phyloP scores from a whole-genome alignment of 2,329 filamentous ascomycete genomes.

The Ramularia endophylla region DNA sequence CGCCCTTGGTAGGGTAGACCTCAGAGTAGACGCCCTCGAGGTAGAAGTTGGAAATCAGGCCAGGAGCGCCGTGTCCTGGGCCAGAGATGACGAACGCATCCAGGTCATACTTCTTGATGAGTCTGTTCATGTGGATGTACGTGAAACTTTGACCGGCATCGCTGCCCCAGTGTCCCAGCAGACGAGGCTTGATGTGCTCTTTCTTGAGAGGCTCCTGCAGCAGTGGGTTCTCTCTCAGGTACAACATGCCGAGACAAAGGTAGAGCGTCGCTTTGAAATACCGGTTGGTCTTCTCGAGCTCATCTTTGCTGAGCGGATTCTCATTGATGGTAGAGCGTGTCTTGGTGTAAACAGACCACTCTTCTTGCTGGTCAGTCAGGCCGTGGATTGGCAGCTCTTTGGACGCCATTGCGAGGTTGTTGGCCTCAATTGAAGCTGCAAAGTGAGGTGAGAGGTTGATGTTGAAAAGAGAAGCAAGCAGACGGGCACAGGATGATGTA shows the following conservation, averaged over 20 bases:
- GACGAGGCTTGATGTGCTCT: conserved; percentile 66
- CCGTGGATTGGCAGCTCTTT: conserved; percentile 8
- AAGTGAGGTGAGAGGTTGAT: too few species aligned
- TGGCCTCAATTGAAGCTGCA: too few species aligned
- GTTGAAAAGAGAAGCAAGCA: too few species aligned
- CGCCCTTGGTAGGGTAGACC: conserved; percentile 67
- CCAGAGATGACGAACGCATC: conserved; percentile 69
- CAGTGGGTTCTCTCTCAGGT: conserved; percentile 67
- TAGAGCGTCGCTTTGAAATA: conserved; percentile 72
- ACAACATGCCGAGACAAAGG: conserved; percentile 73
- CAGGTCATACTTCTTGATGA: conserved; percentile 74
- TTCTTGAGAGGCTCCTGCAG: conserved; percentile 62
- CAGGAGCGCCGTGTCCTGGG: conserved; percentile 71
- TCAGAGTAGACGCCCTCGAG: conserved; percentile 73
- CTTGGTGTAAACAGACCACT: conserved; percentile 27
- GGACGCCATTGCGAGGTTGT: conserved; percentile 13
- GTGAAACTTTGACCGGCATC: conserved; percentile 71
- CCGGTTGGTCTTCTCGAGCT: conserved; percentile 62
- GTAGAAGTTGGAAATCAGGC: conserved; percentile 68
- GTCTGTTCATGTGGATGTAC: conserved; percentile 74
- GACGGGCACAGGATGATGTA: too few species aligned
- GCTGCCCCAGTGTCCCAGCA: conserved; percentile 74
- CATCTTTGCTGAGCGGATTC: conserved; percentile 57
- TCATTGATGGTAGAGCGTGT: conserved; percentile 30
- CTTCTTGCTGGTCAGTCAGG: conserved; percentile 22